A percentile compares a stretch with the other conserved stretches of the same genome.
These are phyloP conservation scores for Stachybotrys echinatus DNA, from an alignment of 2,329 filamentous ascomycete genomes.

Conservation along the genomic window DNA sequence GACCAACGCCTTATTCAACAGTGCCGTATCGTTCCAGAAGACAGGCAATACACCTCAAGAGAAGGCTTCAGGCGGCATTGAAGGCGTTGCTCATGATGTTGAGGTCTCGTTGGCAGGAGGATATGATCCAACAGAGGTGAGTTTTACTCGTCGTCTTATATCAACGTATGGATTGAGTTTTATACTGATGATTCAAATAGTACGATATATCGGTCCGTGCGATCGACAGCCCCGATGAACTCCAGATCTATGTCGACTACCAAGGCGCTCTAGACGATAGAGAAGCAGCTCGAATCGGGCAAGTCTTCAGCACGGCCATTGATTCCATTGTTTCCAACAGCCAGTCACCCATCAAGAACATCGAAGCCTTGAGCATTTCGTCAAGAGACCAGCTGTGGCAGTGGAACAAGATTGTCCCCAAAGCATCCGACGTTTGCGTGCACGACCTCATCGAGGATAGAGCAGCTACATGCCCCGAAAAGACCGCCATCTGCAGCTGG, in stretches of 20 bases:
- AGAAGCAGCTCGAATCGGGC: too few species aligned
- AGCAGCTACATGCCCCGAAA: not conserved
- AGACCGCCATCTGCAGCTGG: not conserved
- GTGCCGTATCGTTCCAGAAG: conserved; percentile 23
- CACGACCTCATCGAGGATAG: not conserved
- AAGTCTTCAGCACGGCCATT: too few species aligned
- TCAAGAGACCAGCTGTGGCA: too few species aligned
- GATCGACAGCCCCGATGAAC: not conserved
- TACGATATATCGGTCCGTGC: not conserved
- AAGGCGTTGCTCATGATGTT: too few species aligned
- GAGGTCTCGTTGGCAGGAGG: too few species aligned
- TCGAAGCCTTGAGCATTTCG: too few species aligned
- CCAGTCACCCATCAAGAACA: not conserved
- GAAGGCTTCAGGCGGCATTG: too few species aligned
- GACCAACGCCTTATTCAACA: conserved; percentile 22
- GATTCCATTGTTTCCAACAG: not conserved
- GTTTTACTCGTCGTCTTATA: not conserved
- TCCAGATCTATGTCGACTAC: conserved; percentile 1
- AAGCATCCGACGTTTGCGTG: not conserved
- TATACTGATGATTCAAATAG: not conserved
- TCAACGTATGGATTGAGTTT: not conserved
- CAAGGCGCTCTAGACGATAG: too few species aligned
- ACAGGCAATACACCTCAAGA: too few species aligned
- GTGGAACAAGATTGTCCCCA: not conserved
- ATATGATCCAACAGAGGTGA: too few species aligned